phyloP scores from a whole-genome alignment of 257 asterid genomes.

The Anisodus tanguticus region DNA sequence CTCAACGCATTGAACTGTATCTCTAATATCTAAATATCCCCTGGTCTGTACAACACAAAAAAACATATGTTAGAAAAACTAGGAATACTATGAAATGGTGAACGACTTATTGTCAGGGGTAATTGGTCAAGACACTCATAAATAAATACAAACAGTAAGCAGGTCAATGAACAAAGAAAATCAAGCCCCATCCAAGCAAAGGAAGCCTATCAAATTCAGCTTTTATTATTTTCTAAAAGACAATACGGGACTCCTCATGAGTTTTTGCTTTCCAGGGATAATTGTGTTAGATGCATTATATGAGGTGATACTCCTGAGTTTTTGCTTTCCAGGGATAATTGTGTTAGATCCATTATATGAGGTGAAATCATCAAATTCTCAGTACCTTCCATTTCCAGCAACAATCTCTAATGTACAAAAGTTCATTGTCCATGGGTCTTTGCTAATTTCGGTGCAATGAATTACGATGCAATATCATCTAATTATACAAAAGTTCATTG shows the following conservation, averaged over 20 bases:
- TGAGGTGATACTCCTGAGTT: background rate
- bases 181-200: background rate
- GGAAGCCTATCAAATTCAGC: background rate
- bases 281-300: conserved; percentile 10
- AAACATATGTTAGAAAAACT: conserved; percentile 25
- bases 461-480: background rate
- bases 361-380: conserved; percentile 8
- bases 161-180: background rate
- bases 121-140: background rate
- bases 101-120: background rate
- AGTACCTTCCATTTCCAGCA: background rate
- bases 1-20: conserved; percentile 94
- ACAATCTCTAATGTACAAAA: conserved; percentile 1
- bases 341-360: conserved; percentile 16
- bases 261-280: background rate
- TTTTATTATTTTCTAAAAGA: conserved; percentile 1
- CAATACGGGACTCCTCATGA: background rate
- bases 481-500: background rate
- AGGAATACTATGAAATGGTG: background rate
- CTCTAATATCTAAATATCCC: conserved; percentile 94
- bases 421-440: background rate
- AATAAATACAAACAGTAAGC: background rate
- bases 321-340: background rate
- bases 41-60: conserved; percentile 63
- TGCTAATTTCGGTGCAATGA: background rate